These are phyloP conservation scores for Breynia disticha DNA, from an alignment of 441 rosid species.

Conservation along the genomic window DNA sequence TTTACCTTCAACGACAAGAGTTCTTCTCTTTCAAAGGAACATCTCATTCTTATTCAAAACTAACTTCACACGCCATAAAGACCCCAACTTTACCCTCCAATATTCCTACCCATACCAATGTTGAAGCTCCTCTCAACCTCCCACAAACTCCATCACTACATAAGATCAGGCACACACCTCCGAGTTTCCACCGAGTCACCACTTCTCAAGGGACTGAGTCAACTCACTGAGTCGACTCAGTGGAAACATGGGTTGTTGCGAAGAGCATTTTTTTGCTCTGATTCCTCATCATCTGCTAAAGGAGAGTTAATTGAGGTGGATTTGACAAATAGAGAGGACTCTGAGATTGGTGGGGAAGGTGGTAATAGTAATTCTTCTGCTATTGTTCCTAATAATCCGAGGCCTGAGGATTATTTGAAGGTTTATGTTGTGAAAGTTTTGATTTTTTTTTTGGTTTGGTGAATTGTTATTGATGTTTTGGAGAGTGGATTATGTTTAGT, in stretches of 20 bases:
- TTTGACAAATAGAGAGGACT: conserved; percentile 38
- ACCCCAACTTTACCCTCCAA: conserved; percentile 12
- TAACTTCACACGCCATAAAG: neutral
- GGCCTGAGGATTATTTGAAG: conserved; percentile 86
- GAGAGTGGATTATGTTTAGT: too few relatives aligned
- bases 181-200: conserved; percentile 24
- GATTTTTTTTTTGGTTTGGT: conserved; percentile 3
- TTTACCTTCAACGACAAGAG: too few relatives aligned
- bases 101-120: conserved; percentile 28
- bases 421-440: conserved; percentile 29
- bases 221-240: conserved; percentile 37
- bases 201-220: conserved; percentile 40
- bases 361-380: conserved; percentile 61
- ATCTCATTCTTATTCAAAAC: too few relatives aligned
- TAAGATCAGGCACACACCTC: conserved; percentile 25
- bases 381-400: conserved; percentile 61
- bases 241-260: conserved; percentile 23
- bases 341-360: conserved; percentile 38
- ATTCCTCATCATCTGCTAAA: conserved; percentile 16
- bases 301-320: conserved; percentile 32
- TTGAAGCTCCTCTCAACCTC: conserved; percentile 58
- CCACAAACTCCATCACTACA: conserved; percentile 34
- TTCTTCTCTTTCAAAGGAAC: too few relatives aligned
- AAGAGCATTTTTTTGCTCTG: conserved; percentile 73
- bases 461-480: too few relatives aligned